Evolutionary conservation across 2,329 filamentous ascomycete species (phyloP).

Genomic region (Didymella arachidicola): DNA sequence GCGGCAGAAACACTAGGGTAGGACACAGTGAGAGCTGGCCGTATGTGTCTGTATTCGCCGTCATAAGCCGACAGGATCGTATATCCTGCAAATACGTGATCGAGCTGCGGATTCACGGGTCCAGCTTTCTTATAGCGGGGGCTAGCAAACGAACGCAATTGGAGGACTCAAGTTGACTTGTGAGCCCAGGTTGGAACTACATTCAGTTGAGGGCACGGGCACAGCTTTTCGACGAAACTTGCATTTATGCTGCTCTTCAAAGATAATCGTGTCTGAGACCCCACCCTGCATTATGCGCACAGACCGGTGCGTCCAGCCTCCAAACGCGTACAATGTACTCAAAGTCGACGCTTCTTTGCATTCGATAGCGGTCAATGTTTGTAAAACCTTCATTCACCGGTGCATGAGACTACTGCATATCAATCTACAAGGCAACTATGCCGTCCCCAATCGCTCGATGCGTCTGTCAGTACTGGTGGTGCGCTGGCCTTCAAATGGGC

Average conservation of each 20-base stretch:
- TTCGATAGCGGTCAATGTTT: not conserved
- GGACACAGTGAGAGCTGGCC: conserved; percentile 3
- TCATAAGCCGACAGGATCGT: not conserved
- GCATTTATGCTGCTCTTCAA: not conserved
- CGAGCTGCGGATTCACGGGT: not conserved
- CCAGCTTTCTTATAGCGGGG: not conserved
- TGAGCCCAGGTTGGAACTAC: not conserved
- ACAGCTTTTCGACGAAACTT: not conserved
- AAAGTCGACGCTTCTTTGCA: not conserved
- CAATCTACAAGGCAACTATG: conserved; percentile 2
- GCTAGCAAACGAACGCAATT: not conserved
- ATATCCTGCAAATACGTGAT: not conserved
- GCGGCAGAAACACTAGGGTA: not conserved
- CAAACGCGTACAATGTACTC: not conserved
- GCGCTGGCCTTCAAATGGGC: not conserved
- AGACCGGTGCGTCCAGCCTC: not conserved
- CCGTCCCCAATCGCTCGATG: not conserved
- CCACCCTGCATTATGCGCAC: conserved; percentile 6
- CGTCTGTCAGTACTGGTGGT: conserved; percentile 1
- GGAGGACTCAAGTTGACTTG: not conserved
- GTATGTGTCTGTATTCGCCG: not conserved
- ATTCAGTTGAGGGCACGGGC: not conserved
- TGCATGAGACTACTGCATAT: not conserved
- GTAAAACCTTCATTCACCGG: not conserved
- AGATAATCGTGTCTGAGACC: not conserved